A percentile compares a stretch with the other conserved stretches of the same genome.
These are phyloP conservation scores for Moesziomyces sp. DNA, from an alignment of 1,284 basidiomycete genomes.

Conservation along the genomic window DNA sequence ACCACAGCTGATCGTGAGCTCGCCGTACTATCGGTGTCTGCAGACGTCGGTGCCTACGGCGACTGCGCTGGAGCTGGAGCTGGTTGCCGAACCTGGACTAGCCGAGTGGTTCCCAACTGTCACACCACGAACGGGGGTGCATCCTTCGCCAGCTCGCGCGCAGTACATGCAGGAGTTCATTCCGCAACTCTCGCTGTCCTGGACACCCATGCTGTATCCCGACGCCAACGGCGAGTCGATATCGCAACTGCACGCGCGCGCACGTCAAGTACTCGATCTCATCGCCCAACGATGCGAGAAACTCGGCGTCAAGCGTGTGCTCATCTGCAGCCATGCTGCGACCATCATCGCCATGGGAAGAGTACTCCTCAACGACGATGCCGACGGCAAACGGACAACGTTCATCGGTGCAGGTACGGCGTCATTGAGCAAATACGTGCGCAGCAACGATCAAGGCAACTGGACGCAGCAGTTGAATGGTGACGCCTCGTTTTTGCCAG, in stretches of 20 bases:
- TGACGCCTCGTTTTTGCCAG: constrained; percentile 62
- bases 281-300: constrained; percentile 46
- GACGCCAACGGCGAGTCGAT: constrained; percentile 79
- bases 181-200: constrained; percentile 70
- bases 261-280: constrained; percentile 71
- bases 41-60: constrained; percentile 79
- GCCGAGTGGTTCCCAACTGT: constrained; percentile 86
- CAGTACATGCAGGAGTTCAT: constrained; percentile 78
- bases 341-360: constrained; percentile 78
- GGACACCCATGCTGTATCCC: constrained; percentile 75
- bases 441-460: neutral
- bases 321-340: constrained; percentile 83
- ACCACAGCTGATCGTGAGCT: constrained; percentile 76
- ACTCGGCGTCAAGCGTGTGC: constrained; percentile 71
- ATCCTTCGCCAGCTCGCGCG: constrained; percentile 46
- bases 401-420: constrained; percentile 61
- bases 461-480: constrained; percentile 59
- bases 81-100: constrained; percentile 80
- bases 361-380: constrained; percentile 72
- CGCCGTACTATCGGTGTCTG: constrained; percentile 78
- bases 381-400: constrained; percentile 64
- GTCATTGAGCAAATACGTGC: constrained; percentile 55
- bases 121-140: constrained; percentile 71
- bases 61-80: constrained; percentile 74
- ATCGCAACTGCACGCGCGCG: constrained; percentile 75